These are phyloP conservation scores for Paramecium sexaurelia DNA, from an alignment of 73 alveolate genomes.

Conservation along the genomic window DNA sequence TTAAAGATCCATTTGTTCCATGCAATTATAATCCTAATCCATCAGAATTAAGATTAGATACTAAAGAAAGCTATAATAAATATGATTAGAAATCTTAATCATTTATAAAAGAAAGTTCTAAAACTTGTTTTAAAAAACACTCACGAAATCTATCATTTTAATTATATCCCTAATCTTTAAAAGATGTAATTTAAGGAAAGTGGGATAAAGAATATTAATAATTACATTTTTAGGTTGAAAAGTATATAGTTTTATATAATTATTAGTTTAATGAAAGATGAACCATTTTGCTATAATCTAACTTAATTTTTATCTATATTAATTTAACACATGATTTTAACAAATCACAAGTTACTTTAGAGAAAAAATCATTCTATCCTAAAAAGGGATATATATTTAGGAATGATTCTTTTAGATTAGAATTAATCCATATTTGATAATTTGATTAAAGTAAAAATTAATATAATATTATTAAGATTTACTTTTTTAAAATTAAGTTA, in stretches of 20 bases:
- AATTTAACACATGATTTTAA: not conserved
- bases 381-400: not conserved
- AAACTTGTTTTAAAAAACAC: not conserved
- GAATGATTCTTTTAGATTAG: not conserved
- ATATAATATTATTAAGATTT: not conserved
- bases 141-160: not conserved
- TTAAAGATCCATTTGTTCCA: not conserved
- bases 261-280: not conserved
- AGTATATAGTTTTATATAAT: not conserved
- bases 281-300: not conserved
- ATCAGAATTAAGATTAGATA: slow-evolving; percentile 9
- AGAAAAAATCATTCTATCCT: not conserved
- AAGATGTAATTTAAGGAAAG: not conserved
- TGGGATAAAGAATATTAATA: not conserved
- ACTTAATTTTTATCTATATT: not conserved
- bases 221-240: not conserved
- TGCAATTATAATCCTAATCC: slow-evolving; percentile 15
- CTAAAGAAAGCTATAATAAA: not conserved
- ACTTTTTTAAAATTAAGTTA: slow-evolving; percentile 1
- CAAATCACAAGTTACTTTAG: not conserved
- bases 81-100: slow-evolving; percentile 1
- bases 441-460: not conserved
- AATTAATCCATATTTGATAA: not conserved
- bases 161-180: slow-evolving; percentile 40
- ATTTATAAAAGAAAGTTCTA: not conserved